phyloP scores from a whole-genome alignment of 2,329 filamentous ascomycete genomes.

The Arachnomyces sp. region DNA sequence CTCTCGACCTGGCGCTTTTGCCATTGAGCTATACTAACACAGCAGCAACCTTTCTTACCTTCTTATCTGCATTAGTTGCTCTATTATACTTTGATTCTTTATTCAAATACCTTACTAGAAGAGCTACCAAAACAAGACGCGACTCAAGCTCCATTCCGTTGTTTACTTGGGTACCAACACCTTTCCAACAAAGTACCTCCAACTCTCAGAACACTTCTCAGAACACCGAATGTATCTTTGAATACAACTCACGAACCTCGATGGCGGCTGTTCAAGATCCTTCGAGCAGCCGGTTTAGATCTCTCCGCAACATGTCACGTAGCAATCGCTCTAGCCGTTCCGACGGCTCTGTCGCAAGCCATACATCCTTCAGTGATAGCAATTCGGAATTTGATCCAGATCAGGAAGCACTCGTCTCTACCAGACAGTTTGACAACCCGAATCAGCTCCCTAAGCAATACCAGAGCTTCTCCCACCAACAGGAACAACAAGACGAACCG shows the following conservation, averaged over 20 bases:
- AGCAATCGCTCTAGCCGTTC: conserved; percentile 14
- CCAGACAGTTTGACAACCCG: conserved; percentile 26
- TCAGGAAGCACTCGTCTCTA: conserved; percentile 35
- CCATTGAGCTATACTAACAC: conserved; percentile 4
- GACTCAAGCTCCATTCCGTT: neutral
- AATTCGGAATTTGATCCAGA: conserved; percentile 35
- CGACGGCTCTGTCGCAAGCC: conserved; percentile 18
- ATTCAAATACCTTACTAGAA: neutral
- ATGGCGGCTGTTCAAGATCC: neutral
- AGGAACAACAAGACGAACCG: conserved; percentile 25
- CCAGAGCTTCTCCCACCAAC: conserved; percentile 4
- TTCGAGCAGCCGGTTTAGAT: neutral
- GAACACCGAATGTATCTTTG: neutral
- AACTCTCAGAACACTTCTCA: neutral
- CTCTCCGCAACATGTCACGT: conserved; percentile 3
- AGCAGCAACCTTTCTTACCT: conserved; percentile 1
- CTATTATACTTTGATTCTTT: neutral
- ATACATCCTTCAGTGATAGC: conserved; percentile 13
- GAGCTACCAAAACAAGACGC: too few species aligned
- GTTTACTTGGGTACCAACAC: neutral
- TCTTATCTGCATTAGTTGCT: neutral
- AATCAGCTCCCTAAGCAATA: conserved; percentile 13
- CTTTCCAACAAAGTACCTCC: neutral
- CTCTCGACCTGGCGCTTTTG: neutral
- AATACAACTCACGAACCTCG: neutral